Conservation (phyloP, 2,329 filamentous ascomycete species). For the Alternaria sp. region DNA sequence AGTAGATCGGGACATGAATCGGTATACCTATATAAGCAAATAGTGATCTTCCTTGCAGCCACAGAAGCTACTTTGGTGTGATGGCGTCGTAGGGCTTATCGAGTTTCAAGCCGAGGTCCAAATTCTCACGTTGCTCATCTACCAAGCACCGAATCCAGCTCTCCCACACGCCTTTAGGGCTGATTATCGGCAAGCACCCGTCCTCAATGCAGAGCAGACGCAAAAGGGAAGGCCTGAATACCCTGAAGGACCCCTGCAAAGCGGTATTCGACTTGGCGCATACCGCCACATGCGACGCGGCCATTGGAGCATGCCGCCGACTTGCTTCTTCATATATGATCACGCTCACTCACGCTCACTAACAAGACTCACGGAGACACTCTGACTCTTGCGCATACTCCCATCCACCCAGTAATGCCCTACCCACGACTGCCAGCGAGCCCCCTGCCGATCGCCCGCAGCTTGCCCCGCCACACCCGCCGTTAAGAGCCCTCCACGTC, state of each 20-base stretch:
- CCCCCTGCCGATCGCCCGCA: conserved; percentile 9
- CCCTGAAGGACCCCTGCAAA: conserved; percentile 22
- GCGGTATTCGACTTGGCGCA: conserved; percentile 20
- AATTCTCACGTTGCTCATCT: background rate
- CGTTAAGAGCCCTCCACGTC: conserved; percentile 14
- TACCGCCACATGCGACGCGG: conserved; percentile 33
- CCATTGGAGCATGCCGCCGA: conserved; percentile 27
- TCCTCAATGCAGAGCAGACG: conserved; percentile 13
- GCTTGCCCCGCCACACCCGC: conserved; percentile 28
- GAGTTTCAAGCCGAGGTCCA: conserved; percentile 26
- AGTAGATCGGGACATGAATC: conserved; percentile 1
- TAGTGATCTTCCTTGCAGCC: conserved; percentile 18
- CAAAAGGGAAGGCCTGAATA: conserved; percentile 25
- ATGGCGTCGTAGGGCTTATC: conserved; percentile 22
- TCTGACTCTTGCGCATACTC: conserved; percentile 6
- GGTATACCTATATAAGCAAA: conserved; percentile 2
- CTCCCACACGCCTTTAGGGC: background rate
- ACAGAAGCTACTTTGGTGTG: conserved; percentile 1
- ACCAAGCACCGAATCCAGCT: conserved; percentile 10
- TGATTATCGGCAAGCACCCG: background rate
- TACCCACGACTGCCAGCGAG: background rate
- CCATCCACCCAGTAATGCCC: conserved; percentile 2
- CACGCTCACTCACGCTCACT: conserved; percentile 5
- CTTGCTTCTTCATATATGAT: conserved; percentile 31
- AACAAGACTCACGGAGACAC: conserved; percentile 7